phyloP scores from a whole-genome alignment of 306 rosid species.

The Lathyrus sativus region DNA sequence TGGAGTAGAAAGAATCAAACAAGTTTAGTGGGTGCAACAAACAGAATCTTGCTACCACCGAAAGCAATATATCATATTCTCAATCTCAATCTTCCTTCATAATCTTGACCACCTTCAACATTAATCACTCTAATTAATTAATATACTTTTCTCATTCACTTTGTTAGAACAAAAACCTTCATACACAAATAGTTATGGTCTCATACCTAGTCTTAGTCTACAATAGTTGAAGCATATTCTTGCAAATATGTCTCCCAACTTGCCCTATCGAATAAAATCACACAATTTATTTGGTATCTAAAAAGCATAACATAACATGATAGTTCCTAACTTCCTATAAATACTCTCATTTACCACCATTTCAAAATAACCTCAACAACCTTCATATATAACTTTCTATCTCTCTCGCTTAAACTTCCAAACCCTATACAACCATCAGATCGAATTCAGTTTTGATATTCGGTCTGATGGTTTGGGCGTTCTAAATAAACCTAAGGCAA shows the following conservation, averaged over 20 bases:
- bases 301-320: constrained; percentile 54
- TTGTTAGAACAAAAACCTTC: constrained; percentile 33
- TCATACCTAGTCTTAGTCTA: constrained; percentile 34
- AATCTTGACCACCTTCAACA: constrained; percentile 48
- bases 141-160: constrained; percentile 37
- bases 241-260: constrained; percentile 59
- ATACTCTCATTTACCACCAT: constrained; percentile 61
- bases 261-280: constrained; percentile 52
- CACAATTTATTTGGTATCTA: constrained; percentile 57
- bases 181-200: constrained; percentile 37
- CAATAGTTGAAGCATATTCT: constrained; percentile 44
- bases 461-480: constrained; percentile 55
- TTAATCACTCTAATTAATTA: constrained; percentile 34
- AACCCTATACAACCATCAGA: constrained; percentile 52
- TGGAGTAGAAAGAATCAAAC: constrained; percentile 55
- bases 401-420: constrained; percentile 45
- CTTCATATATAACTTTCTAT: constrained; percentile 45
- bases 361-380: constrained; percentile 51
- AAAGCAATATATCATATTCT: constrained; percentile 42
- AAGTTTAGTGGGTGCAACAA: constrained; percentile 63
- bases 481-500: constrained; percentile 40
- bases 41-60: constrained; percentile 53
- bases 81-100: constrained; percentile 45
- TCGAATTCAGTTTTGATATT: constrained; percentile 53
- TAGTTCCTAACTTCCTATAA: constrained; percentile 83